These are phyloP conservation scores for Heritiera littoralis DNA, from an alignment of 345 rosid species.

Conservation along the genomic window DNA sequence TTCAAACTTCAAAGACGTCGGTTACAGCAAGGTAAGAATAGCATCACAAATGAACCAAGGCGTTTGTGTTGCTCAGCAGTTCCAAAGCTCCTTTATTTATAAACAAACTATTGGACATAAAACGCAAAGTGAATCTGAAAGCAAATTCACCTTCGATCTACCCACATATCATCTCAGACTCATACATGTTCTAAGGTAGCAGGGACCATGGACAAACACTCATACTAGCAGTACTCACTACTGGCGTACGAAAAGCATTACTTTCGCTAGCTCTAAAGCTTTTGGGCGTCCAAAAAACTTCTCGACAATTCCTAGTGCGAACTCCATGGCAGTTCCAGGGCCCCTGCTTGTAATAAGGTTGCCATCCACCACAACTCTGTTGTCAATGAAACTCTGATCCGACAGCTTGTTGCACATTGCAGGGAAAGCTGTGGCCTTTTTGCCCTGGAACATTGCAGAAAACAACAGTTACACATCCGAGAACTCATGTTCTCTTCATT, in stretches of 20 bases:
- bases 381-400: constrained; percentile 68
- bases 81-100: constrained; percentile 30
- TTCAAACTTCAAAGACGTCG: too few relatives aligned
- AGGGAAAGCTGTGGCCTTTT: constrained; percentile 90
- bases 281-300: constrained; percentile 72
- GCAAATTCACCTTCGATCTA: constrained; percentile 21
- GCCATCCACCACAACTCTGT: constrained; percentile 87
- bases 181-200: background rate
- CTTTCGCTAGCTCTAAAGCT: constrained; percentile 72
- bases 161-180: background rate
- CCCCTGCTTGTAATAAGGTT: constrained; percentile 90
- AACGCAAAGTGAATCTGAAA: constrained; percentile 21
- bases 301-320: constrained; percentile 77
- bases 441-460: constrained; percentile 53
- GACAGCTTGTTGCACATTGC: constrained; percentile 78
- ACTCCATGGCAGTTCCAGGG: constrained; percentile 92
- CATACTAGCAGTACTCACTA: constrained; percentile 35
- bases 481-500: background rate
- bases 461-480: background rate
- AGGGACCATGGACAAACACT: too few relatives aligned
- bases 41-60: too few relatives aligned
- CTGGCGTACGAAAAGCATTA: constrained; percentile 45
- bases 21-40: too few relatives aligned
- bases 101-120: constrained; percentile 11
- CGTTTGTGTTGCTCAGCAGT: background rate